These are phyloP conservation scores for Sporothrix phasma DNA, from an alignment of 2,329 filamentous ascomycete genomes.

Conservation along the genomic window DNA sequence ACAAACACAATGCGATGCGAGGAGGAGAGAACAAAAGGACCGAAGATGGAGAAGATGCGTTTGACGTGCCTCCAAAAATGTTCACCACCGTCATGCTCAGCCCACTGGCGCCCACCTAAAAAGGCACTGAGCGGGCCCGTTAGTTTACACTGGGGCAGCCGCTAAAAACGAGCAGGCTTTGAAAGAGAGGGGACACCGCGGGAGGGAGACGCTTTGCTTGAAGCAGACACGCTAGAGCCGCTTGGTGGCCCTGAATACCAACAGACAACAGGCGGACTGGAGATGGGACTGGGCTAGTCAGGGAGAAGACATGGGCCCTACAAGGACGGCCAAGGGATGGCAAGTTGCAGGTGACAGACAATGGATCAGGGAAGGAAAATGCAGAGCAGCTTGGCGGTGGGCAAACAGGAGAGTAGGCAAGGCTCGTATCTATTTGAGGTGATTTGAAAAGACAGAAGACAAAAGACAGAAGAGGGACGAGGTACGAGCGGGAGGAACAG, in stretches of 20 bases:
- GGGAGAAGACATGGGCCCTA: neutral
- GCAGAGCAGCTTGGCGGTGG: neutral
- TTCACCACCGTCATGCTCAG: constrained; percentile 15
- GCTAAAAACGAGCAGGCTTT: constrained; percentile 11
- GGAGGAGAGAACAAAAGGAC: constrained; percentile 1
- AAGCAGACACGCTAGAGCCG: neutral
- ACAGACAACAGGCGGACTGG: neutral
- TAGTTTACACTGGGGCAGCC: constrained; percentile 8
- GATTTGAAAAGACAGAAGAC: too few species aligned
- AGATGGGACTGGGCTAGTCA: neutral
- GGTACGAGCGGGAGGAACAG: neutral
- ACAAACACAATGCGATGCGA: neutral
- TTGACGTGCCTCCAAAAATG: constrained; percentile 13
- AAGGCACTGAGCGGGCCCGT: constrained; percentile 5
- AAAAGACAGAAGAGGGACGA: too few species aligned
- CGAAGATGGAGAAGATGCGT: neutral
- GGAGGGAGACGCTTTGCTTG: constrained; percentile 9
- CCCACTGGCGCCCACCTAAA: constrained; percentile 4
- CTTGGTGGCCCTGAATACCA: constrained; percentile 1
- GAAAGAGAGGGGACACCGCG: neutral
- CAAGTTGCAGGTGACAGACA: neutral
- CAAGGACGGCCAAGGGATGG: neutral
- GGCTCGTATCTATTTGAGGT: too few species aligned
- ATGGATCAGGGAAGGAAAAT: neutral
- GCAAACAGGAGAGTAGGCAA: neutral